Percentiles rank a stretch among this genome's conserved stretches.
Evolutionary conservation across 2,329 filamentous ascomycete species (phyloP).

Genomic region (Cyclaneusma minus): DNA sequence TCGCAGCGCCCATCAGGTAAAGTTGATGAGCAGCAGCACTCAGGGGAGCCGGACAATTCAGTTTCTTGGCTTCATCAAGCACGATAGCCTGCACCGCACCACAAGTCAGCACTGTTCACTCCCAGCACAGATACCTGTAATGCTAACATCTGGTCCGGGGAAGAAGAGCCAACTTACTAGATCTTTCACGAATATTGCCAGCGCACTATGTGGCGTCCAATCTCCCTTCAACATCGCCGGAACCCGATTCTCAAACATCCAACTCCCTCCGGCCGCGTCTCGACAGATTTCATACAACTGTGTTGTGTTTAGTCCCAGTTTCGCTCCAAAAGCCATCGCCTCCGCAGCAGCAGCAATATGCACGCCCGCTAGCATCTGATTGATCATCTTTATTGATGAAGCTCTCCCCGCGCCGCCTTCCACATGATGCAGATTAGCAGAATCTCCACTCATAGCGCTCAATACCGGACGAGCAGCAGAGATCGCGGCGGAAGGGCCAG

Average conservation of each 20-base stretch:
- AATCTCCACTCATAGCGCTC: conserved; percentile 18
- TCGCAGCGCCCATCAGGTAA: conserved; percentile 19
- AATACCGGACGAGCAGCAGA: conserved; percentile 13
- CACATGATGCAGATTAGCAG: conserved; percentile 31
- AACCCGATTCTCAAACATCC: conserved; percentile 22
- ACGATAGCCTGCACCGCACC: no score
- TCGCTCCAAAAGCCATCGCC: conserved; percentile 38
- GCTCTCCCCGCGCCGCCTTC: conserved; percentile 37
- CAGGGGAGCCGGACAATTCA: conserved; percentile 15
- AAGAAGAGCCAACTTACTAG: conserved; percentile 13
- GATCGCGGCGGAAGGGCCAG: conserved; percentile 13
- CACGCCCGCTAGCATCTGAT: conserved; percentile 40
- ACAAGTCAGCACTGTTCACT: no score
- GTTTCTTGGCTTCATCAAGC: conserved; percentile 18
- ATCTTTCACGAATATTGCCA: conserved; percentile 22
- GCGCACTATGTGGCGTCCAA: conserved; percentile 20
- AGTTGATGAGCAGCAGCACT: conserved; percentile 17
- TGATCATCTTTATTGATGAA: conserved; percentile 42
- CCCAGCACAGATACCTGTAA: no score
- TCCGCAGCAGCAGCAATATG: conserved; percentile 40
- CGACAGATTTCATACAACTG: conserved; percentile 31
- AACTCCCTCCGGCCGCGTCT: conserved; percentile 20
- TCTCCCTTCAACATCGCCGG: conserved; percentile 21
- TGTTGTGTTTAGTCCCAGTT: conserved; percentile 34
- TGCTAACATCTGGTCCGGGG: no score